Conservation (phyloP, 257 asterid genomes). For the Solanum chilense region DNA sequence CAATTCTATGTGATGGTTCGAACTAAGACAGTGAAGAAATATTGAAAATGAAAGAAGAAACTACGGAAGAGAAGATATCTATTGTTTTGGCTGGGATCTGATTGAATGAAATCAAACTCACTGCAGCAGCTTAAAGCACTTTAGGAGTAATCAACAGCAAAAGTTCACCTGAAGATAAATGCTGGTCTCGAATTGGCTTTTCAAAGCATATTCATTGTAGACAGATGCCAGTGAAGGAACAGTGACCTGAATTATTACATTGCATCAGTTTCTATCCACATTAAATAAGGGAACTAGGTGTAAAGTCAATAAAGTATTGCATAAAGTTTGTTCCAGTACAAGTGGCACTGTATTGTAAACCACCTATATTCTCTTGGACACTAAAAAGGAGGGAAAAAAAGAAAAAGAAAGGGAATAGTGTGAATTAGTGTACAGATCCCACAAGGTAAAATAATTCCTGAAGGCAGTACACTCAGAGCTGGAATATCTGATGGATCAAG, state of each 20-base stretch:
- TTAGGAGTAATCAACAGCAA: background rate
- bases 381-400: background rate
- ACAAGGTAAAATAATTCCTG: background rate
- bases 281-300: background rate
- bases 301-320: background rate
- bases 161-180: slow-evolving; percentile 84
- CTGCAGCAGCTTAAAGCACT: background rate
- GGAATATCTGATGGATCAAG: background rate
- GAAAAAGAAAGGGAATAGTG: background rate
- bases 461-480: background rate
- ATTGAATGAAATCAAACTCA: background rate
- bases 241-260: slow-evolving; percentile 55
- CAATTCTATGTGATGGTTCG: background rate
- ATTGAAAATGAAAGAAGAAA: background rate
- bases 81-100: background rate
- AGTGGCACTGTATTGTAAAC: background rate
- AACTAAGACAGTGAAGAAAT: background rate
- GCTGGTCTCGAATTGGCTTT: slow-evolving; percentile 97
- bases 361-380: background rate
- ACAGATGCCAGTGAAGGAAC: slow-evolving; percentile 99
- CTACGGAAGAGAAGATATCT: background rate
- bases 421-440: background rate
- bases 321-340: background rate
- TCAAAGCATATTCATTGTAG: slow-evolving; percentile 92
- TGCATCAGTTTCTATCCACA: background rate